Conservation (phyloP, 176 grass and related monocot genomes). For the Eragrostis nindensis region DNA sequence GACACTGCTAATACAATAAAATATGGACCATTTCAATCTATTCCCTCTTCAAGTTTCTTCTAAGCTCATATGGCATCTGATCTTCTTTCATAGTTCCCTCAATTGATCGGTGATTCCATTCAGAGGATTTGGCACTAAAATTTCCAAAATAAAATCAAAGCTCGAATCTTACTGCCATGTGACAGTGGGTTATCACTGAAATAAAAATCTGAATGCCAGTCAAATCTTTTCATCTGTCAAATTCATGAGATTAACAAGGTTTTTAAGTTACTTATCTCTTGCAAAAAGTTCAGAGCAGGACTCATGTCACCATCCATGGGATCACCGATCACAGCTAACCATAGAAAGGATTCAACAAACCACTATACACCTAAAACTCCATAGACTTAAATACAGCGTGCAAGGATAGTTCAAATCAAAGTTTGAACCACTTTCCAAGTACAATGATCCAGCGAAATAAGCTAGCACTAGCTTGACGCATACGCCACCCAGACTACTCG, state of each 20-base stretch:
- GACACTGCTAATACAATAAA: not conserved
- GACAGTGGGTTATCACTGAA: not conserved
- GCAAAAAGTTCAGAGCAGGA: not conserved
- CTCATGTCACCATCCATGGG: too few relatives aligned
- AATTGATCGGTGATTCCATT: too few relatives aligned
- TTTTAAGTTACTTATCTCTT: not conserved
- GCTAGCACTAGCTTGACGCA: not conserved
- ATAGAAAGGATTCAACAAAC: not conserved
- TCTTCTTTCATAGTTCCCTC: not conserved
- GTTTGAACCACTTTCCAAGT: not conserved
- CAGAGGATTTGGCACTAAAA: conserved; percentile 3
- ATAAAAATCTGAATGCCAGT: not conserved
- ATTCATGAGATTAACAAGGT: not conserved
- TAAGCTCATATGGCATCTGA: conserved; percentile 4
- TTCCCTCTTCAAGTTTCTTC: not conserved
- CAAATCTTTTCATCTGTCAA: not conserved
- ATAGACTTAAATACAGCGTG: not conserved
- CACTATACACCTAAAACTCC: not conserved
- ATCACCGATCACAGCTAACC: not conserved
- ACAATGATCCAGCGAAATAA: conserved; percentile 5
- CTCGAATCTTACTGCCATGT: not conserved
- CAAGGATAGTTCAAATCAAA: not conserved
- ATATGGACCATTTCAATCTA: not conserved
- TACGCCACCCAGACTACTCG: not conserved
- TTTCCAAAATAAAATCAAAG: conserved; percentile 8